Base-by-base conservation (phyloP, 129 eudicot genomes). In the Tagetes patula region DNA sequence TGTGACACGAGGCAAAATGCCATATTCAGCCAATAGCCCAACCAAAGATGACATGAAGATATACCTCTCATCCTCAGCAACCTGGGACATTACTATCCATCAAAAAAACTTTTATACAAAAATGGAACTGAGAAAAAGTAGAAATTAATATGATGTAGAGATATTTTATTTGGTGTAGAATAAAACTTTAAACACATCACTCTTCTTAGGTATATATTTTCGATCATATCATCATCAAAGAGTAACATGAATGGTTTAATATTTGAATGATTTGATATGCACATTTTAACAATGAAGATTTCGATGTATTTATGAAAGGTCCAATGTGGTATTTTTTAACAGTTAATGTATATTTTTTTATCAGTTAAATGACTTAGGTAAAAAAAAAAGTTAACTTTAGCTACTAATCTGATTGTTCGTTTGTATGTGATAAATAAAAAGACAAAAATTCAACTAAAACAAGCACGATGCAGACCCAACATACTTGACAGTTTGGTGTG, bases 61-160 rank as follows among this genome's bases (percentile, higher is more conserved):
- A 69, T 87, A 89, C 81, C 85, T 86, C 82, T 90, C 96, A 77
- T 88, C 98, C 71, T 94, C 98, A 38, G 75, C 81, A 82, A 75
- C 92, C 98, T 94, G 86, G 64, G 48, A 72, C 69, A 81, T 49
- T 37, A 39, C 27, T 39, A 43, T 67, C 14, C 37, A 65, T 76
- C 47, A 67, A 61, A 45, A 60, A 30, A 31, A 45, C 33, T 20
- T 53, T 36, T 60, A 38, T 70, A 45, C 39, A 63, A 78, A 58
- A 0, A 34, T 62, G 61, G 36, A 67, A 58, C 33, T 31, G 8
- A 72, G 5, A 56, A 71, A 6, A 58, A 42, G 41, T 41, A 36
- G 6, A 31, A 60, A 13, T 49, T 20, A 70, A 77, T 70, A 49
- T 50, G 60, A 67, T 42, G 72, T 60, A 55, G 34, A 54, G 31